phyloP scores from a whole-genome alignment of 78 protist species.

The Planoprotostelium fungivorum region DNA sequence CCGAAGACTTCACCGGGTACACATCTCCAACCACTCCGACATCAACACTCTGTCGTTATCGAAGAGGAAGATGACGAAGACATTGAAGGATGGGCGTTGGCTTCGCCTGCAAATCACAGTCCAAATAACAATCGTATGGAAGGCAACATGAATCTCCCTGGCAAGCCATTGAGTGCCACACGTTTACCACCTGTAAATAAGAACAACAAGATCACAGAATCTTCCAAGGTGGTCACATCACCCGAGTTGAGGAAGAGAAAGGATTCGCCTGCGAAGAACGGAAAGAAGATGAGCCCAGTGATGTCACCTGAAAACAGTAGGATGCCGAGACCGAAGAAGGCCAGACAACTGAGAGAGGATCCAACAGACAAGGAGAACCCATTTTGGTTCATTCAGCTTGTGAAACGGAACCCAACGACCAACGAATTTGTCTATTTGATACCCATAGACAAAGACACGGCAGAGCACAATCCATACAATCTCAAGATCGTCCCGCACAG shows the following conservation, averaged over 20 bases:
- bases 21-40: neutral
- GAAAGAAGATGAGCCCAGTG: neutral
- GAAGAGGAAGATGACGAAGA: neutral
- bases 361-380: neutral
- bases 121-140: no score
- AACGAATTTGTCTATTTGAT: neutral
- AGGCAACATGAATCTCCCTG: neutral
- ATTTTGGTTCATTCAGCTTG: neutral
- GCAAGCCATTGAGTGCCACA: neutral
- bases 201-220: neutral
- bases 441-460: neutral
- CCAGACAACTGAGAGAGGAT: neutral
- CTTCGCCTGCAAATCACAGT: neutral
- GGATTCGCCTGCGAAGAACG: neutral
- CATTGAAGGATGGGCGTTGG: neutral
- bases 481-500: conserved; percentile 20
- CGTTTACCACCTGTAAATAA: neutral
- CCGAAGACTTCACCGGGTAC: neutral
- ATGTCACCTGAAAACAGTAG: neutral
- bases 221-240: neutral
- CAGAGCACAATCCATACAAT: conserved; percentile 31
- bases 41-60: neutral
- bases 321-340: neutral
- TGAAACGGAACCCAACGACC: neutral
- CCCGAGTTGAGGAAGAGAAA: neutral